phyloP scores from a whole-genome alignment of 179 eudicot species.

The Silene vulgaris region DNA sequence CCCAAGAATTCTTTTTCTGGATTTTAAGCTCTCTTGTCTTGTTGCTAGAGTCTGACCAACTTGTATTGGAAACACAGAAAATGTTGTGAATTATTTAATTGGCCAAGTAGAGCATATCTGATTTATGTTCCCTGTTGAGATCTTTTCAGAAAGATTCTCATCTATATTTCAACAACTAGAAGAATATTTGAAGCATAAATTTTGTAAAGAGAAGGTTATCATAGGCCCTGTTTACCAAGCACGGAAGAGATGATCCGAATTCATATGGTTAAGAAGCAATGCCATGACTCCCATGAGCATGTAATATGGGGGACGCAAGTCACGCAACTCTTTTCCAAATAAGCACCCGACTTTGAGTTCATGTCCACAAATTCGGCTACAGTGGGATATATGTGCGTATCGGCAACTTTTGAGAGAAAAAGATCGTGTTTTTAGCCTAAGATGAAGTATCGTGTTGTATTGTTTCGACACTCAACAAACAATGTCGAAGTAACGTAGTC shows the following conservation, averaged over 20 bases:
- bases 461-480: not conserved
- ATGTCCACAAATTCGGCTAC: no score
- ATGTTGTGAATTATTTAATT: not conserved
- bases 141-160: conserved; percentile 44
- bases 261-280: conserved; percentile 1
- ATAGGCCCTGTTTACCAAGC: not conserved
- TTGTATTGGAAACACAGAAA: no score
- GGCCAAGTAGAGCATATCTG: not conserved
- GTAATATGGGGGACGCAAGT: no score
- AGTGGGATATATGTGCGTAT: no score
- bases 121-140: not conserved
- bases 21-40: not conserved
- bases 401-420: no score
- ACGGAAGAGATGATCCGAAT: not conserved
- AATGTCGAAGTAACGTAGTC: not conserved
- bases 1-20: not conserved
- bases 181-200: conserved; percentile 44
- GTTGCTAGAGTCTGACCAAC: not conserved
- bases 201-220: conserved; percentile 38
- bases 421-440: no score
- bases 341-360: no score
- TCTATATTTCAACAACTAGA: conserved; percentile 51
- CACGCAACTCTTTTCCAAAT: no score
- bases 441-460: not conserved
- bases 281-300: no score